phyloP scores from a whole-genome alignment of 768 basidiomycete species.

The Ephemerocybe angulata region DNA sequence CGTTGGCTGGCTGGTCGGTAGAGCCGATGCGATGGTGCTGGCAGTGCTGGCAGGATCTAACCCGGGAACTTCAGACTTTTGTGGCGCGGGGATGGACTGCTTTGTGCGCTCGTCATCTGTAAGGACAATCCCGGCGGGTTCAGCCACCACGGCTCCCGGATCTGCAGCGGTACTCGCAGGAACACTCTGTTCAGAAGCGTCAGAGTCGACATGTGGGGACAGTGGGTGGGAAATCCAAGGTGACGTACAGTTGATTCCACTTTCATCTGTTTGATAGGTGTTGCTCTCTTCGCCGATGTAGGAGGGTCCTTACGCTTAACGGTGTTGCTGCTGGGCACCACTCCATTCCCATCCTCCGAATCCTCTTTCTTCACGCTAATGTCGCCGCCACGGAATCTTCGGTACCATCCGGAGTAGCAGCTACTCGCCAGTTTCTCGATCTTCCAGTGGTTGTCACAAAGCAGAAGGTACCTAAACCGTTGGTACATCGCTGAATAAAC shows the following conservation, averaged over 20 bases:
- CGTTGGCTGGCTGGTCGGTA: no score
- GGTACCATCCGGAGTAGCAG: background rate
- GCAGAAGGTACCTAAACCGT: background rate
- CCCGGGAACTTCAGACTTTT: no score
- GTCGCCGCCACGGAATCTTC: background rate
- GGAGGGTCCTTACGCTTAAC: background rate
- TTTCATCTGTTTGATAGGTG: background rate
- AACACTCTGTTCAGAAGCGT: no score
- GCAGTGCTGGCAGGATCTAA: no score
- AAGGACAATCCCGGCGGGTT: background rate
- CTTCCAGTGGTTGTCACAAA: background rate
- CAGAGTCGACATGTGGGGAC: background rate
- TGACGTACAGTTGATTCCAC: background rate
- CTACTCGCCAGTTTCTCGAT: background rate
- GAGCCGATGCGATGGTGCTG: no score
- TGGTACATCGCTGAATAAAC: background rate
- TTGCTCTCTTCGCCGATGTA: background rate
- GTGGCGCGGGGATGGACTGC: background rate
- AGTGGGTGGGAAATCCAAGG: background rate
- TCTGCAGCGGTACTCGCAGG: background rate
- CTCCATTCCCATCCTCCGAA: background rate
- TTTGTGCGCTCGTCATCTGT: background rate
- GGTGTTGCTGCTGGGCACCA: background rate
- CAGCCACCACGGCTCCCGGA: background rate
- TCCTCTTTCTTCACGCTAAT: background rate